Base-by-base conservation (phyloP, 139 green algal genomes). In the Coccomyxa sp. region DNA sequence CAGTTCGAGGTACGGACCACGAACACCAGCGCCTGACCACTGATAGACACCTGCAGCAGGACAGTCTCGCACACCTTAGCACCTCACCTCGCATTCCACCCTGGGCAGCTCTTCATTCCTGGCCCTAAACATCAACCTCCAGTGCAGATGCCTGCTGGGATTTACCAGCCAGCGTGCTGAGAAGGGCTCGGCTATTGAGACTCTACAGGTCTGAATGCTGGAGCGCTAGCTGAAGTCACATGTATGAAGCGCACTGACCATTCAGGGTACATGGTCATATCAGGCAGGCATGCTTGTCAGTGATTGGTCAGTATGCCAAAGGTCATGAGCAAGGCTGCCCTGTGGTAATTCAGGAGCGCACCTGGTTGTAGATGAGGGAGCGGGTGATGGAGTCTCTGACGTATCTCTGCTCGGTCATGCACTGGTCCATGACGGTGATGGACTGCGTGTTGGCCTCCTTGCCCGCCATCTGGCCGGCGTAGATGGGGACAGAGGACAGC, bases 1-100 rank as follows among this genome's bases (percentile, higher is more conserved):
- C 85, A 90, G 16, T 55, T 72, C 38, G 83, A 70, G 54, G 85
- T 91, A 58, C 92, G 89, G 33, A 94, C 90, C 12, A 96, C 91
- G 80, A 96, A 95, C 69, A 96, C 91, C 6, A 96, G 78, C 7
- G 89, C 90, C 86, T 95, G 91, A 29, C 92, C 92, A 38, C 81
- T 89, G 31, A 94, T 78, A 29, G 89, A 95, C 8, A 92, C 85
- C 83, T 90, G 85, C 58, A 77, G 24, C 54, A 29, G 10, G n/a
- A n/a, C n/a, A n/a, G n/a, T n/a, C n/a, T n/a, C n/a, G n/a, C n/a
- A n/a, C n/a, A n/a, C n/a, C n/a, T n/a, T n/a, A n/a, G n/a, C n/a
- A n/a, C n/a, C n/a, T n/a, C n/a, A n/a, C n/a, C n/a, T n/a, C n/a
- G n/a, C n/a, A n/a, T n/a, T n/a, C n/a, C n/a, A n/a, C n/a, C n/a